Conservation (phyloP, 2,329 filamentous ascomycete genomes). For the Bisporella sp. region DNA sequence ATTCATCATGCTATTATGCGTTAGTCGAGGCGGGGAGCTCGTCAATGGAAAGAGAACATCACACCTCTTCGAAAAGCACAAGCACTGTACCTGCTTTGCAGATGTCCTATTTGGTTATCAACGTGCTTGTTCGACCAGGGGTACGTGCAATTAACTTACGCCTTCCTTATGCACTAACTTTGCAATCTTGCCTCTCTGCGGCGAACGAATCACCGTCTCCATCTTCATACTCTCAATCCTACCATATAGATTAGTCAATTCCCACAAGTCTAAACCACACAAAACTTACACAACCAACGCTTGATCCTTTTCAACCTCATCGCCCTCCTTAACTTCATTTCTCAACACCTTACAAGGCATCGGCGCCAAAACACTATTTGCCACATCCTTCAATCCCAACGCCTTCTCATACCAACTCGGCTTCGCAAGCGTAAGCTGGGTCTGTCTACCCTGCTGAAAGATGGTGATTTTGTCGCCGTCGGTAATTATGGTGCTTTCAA, state of each 20-base stretch:
- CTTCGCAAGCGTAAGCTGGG: conserved; percentile 46
- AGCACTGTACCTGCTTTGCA: conserved; percentile 71
- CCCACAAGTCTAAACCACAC: conserved; percentile 13
- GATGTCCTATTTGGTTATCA: conserved; percentile 49
- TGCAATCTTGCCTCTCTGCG: conserved; percentile 64
- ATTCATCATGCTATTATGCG: background rate
- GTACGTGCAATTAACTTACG: conserved; percentile 37
- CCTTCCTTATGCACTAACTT: conserved; percentile 69
- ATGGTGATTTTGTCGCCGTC: conserved; percentile 60
- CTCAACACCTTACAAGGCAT: conserved; percentile 97
- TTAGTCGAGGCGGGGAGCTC: background rate
- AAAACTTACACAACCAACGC: conserved; percentile 69
- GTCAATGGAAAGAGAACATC: background rate
- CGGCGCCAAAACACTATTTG: conserved; percentile 79
- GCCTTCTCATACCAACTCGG: conserved; percentile 85
- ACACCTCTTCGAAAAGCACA: conserved; percentile 58
- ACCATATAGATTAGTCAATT: background rate
- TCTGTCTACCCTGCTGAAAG: conserved; percentile 64
- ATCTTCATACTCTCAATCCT: conserved; percentile 87
- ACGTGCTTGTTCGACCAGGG: background rate
- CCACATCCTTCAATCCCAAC: conserved; percentile 70
- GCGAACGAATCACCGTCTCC: conserved; percentile 77
- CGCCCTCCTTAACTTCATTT: conserved; percentile 79
- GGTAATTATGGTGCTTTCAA: conserved; percentile 70
- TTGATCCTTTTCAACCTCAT: conserved; percentile 77